Base-by-base conservation (phyloP, 1,139 yeast species). In the Candida sp. region DNA sequence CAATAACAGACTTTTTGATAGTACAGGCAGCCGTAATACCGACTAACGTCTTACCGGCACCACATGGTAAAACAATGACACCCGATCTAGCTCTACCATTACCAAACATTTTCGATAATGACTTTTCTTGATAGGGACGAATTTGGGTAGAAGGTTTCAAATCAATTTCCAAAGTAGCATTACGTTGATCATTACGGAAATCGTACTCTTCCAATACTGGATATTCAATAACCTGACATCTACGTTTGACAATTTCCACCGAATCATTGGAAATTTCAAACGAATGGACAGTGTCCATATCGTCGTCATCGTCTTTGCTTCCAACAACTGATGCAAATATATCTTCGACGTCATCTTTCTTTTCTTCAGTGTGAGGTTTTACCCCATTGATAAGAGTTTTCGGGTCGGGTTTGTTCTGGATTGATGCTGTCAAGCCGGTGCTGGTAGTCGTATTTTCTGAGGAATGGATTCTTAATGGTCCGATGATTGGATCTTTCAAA, bases 21-120 rank as follows among this genome's bases (percentile, higher is more conserved):
- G 99, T 95, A 64, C 99, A 95, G 0, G 99, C 99, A 5, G 99
- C 99, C 2, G 99, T 95, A 56, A 95, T 93, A 9, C 99, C 99
- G 32, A 93, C 99, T 54, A 93, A 73, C 0, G 99, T 93, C 62
- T 93, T 93, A 45, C 99, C 99, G 0, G 99, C 99, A 54, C 99
- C 99, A 75, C 99, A 93, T 0, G 99, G 99, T 52, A 93, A 72
- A 44, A 93, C 99, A 64, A 93, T 95, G 57, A 93, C 93, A 38
- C 99, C 99, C 1, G 97, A 89, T 60, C 99, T 77, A 4, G 99
- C 99, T 69, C 99, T 88, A 6, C 99, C 98, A 59, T 95, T 93
- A 68, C 99, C 99, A 71, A 93, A 95, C 99, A 93, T 93, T 64
- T 93, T 93, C 55, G 96, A 85, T 55, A 93, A 70, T 1, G 97